Conservation (phyloP, 345 rosid genomes). For the Anacardium occidentale region DNA sequence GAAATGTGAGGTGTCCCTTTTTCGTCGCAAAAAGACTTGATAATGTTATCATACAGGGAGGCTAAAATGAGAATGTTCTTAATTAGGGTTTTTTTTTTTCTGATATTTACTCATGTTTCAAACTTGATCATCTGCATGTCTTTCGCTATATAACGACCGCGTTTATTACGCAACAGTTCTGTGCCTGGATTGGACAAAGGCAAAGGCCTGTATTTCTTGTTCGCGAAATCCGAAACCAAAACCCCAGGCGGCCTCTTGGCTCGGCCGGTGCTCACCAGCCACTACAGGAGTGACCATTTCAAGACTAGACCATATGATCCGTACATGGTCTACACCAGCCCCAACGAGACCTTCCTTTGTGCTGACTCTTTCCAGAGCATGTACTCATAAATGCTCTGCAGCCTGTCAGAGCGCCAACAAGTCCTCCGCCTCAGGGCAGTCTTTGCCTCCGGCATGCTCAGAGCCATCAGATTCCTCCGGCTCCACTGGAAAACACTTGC, state of each 20-base stretch:
- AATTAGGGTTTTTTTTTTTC: too few relatives aligned
- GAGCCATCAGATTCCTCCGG: constrained; percentile 88
- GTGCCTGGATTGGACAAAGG: constrained; percentile 90
- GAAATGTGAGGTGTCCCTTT: too few relatives aligned
- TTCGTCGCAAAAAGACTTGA: too few relatives aligned
- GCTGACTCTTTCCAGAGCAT: constrained; percentile 91
- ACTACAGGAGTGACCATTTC: constrained; percentile 91
- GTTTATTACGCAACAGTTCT: constrained; percentile 45
- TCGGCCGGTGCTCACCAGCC: constrained; percentile 91
- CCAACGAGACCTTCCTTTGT: constrained; percentile 88
- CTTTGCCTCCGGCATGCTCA: constrained; percentile 87
- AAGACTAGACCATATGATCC: constrained; percentile 84
- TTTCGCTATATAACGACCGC: constrained; percentile 13
- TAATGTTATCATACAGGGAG: too few relatives aligned
- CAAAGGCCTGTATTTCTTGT: constrained; percentile 79
- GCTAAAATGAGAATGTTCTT: too few relatives aligned
- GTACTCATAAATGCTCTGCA: constrained; percentile 92
- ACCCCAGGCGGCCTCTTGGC: constrained; percentile 90
- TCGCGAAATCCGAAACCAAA: constrained; percentile 82
- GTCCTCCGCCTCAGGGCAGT: constrained; percentile 93
- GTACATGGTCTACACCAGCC: constrained; percentile 84
- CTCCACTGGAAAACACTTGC: constrained; percentile 69
- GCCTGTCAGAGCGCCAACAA: constrained; percentile 64
- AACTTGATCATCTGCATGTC: constrained; percentile 3
- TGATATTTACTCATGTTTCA: background rate